Evolutionary conservation across 768 basidiomycete species (phyloP), one percentile per base, ranked within the genome.

Genomic region (Lenzites betulinus): DNA sequence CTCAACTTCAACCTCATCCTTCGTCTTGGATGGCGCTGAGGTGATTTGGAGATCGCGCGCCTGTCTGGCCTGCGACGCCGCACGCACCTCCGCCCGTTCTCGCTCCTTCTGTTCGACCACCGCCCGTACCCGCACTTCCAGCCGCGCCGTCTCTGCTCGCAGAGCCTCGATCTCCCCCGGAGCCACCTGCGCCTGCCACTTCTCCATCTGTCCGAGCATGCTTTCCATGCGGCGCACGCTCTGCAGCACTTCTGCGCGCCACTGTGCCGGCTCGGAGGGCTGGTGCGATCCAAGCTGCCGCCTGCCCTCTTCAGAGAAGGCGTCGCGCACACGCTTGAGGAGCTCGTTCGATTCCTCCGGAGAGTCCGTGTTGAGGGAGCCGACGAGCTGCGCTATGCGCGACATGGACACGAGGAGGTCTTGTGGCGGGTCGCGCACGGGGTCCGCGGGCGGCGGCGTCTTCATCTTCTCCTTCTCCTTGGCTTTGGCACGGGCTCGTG

Each of bases 341-440:
- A 55, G 57, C 23, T 48, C 47, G 6, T 38, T 54, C 3, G 51
- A 41, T 13, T 36, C 57, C 39, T 55, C 55, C 6, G 55, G 46
- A 2, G 62, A 43, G n/a, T 54, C 48, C 13, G 48, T 22, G 48
- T 54, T 59, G 47, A 63, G 57, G 22, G 57, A 52, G 25, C 53
- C 52, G 49, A 59, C 53, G 2, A 63, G 57, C 42, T 59, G 43
- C 12, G 62, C 57, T 26, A 63, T 58, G 12, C 57, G 57, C n/a
- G 62, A 63, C 52, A 63, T 63, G 38, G 62, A 63, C 48, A 48
- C 57, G 35, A 63, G 57, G 33, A 63, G 62, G 43, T 63, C 62
- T 18, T 59, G 52, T 8, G 62, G 52, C 9, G 61, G 25, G 39
- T 46, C 43, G n/a, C 51, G 46, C 30, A 42, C 25, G 38, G 51